phyloP scores from a whole-genome alignment of 2,329 filamentous ascomycete species.

The Monosporascus sp. region DNA sequence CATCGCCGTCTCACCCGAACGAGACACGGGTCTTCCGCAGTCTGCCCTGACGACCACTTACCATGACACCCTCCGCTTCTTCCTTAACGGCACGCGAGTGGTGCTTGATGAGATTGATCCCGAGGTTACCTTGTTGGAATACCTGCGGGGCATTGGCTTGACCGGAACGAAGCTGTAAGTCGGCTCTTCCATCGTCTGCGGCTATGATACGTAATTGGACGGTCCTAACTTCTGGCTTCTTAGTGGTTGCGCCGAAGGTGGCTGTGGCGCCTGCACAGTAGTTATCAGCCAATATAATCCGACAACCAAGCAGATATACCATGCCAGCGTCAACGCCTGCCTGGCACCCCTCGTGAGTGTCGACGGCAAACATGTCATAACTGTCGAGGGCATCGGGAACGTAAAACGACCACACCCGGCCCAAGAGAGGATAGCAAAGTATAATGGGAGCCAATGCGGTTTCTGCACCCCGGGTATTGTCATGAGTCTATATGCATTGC shows the following conservation, averaged over 20 bases:
- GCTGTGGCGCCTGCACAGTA: slow-evolving; percentile 93
- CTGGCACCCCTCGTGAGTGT: slow-evolving; percentile 87
- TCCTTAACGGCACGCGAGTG: slow-evolving; percentile 88
- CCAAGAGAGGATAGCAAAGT: slow-evolving; percentile 85
- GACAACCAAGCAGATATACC: slow-evolving; percentile 87
- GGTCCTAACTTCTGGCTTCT: neutral
- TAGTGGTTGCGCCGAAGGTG: slow-evolving; percentile 87
- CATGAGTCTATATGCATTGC: slow-evolving; percentile 91
- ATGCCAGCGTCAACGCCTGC: slow-evolving; percentile 95
- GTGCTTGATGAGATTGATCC: slow-evolving; percentile 83
- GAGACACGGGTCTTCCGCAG: slow-evolving; percentile 27
- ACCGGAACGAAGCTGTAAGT: slow-evolving; percentile 84
- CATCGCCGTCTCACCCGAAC: slow-evolving; percentile 46
- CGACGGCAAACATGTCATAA: slow-evolving; percentile 97
- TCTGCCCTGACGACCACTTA: slow-evolving; percentile 66
- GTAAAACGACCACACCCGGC: slow-evolving; percentile 80
- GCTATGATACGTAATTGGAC: neutral
- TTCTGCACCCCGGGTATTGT: slow-evolving; percentile 98
- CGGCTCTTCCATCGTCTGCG: neutral
- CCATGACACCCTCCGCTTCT: slow-evolving; percentile 86
- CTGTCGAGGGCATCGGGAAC: slow-evolving; percentile 91
- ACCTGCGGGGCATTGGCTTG: slow-evolving; percentile 84
- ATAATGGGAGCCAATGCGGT: slow-evolving; percentile 86
- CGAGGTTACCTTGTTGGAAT: slow-evolving; percentile 87
- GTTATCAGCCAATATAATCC: slow-evolving; percentile 92